A percentile compares a stretch with the other conserved stretches of the same genome.
Evolutionary conservation across 1,284 basidiomycete species (phyloP).

Genomic region (Apiotrichum sp.): DNA sequence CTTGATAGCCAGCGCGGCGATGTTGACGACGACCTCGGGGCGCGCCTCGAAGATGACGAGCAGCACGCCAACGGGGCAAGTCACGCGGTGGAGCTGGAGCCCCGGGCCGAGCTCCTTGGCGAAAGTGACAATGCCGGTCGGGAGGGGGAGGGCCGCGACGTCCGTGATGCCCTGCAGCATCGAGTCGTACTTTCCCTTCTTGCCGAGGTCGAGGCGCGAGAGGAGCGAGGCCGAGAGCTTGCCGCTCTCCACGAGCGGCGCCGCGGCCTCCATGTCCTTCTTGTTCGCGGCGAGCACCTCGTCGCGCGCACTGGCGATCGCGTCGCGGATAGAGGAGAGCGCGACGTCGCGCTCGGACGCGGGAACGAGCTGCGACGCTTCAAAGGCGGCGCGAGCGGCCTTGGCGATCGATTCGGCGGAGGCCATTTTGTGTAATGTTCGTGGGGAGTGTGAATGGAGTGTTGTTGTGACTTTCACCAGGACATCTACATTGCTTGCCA

Average conservation of each 20-base stretch:
- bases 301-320: constrained; percentile 59
- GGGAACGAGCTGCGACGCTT: constrained; percentile 72
- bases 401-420: constrained; percentile 58
- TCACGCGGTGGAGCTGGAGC: constrained; percentile 85
- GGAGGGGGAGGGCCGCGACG: constrained; percentile 78
- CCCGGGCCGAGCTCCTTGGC: constrained; percentile 79
- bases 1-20: constrained; percentile 92
- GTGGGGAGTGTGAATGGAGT: constrained; percentile 1
- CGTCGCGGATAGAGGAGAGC: constrained; percentile 61
- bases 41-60: constrained; percentile 97
- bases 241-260: constrained; percentile 68
- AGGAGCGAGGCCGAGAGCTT: constrained; percentile 75
- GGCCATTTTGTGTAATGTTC: constrained; percentile 1
- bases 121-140: constrained; percentile 80
- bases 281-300: constrained; percentile 73
- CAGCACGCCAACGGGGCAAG: constrained; percentile 94
- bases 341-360: constrained; percentile 63
- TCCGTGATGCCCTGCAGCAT: constrained; percentile 88
- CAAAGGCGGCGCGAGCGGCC: constrained; percentile 73
- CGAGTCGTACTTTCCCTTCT: constrained; percentile 83
- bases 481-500: background rate
- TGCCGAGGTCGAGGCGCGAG: constrained; percentile 77
- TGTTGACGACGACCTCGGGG: constrained; percentile 97
- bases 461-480: background rate
- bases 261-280: constrained; percentile 72